Conservation (phyloP, 1,284 basidiomycete species). For the Sporisorium sorghi region DNA sequence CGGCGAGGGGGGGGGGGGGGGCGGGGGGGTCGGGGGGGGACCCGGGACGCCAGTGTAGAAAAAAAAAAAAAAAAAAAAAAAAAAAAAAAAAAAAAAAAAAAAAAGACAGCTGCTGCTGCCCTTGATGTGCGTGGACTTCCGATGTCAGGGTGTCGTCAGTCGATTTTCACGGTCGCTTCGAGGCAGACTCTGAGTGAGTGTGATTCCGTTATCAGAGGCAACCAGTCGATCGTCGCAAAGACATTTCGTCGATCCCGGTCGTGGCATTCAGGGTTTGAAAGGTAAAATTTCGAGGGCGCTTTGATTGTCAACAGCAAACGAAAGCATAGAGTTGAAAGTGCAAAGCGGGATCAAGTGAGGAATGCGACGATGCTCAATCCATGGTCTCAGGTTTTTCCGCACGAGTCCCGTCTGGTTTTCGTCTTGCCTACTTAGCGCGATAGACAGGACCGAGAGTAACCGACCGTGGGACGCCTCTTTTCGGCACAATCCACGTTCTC, state of each 20-base stretch:
- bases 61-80: background rate
- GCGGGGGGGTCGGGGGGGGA: too few species aligned
- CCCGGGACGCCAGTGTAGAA: too few species aligned
- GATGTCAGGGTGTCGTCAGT: background rate
- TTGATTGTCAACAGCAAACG: too few species aligned
- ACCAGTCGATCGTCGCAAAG: slow-evolving; percentile 3
- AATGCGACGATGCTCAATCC: slow-evolving; percentile 22
- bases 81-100: too few species aligned
- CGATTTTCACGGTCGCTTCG: background rate
- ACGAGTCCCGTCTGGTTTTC: background rate
- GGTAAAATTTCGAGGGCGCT: slow-evolving; percentile 5
- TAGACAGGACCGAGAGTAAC: slow-evolving; percentile 1
- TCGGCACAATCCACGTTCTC: background rate
- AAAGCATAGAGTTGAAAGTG: too few species aligned
- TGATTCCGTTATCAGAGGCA: background rate
- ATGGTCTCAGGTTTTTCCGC: slow-evolving; percentile 2
- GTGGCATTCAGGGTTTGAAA: background rate
- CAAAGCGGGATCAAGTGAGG: slow-evolving; percentile 7
- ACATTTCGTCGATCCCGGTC: background rate
- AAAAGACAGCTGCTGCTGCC: too few species aligned
- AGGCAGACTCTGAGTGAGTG: background rate
- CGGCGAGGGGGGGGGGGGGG: too few species aligned
- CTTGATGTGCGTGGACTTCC: slow-evolving; percentile 2
- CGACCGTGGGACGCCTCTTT: background rate
- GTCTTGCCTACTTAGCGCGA: background rate